phyloP scores from a whole-genome alignment of 768 basidiomycete genomes.

The Termitomyces sp. region DNA sequence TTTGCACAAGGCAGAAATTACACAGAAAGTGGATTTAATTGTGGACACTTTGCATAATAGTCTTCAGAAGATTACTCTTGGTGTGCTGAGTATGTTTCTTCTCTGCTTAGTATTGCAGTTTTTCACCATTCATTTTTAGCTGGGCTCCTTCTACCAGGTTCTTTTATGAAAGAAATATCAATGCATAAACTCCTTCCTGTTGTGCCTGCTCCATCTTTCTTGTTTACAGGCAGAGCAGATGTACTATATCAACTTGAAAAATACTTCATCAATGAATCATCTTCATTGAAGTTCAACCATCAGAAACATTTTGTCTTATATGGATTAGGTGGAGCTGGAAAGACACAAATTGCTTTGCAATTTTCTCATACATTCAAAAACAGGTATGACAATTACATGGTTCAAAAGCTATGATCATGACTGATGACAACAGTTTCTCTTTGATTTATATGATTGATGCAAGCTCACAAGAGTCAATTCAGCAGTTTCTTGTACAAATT shows the following conservation, averaged over 20 bases:
- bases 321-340: not conserved
- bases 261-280: not conserved
- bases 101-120: not conserved
- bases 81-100: not conserved
- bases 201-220: not conserved
- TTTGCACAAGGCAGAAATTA: not conserved
- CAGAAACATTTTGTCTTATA: not conserved
- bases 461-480: not conserved
- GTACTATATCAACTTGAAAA: not conserved
- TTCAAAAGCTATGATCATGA: no score
- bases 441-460: not conserved
- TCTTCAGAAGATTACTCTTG: not conserved
- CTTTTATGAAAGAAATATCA: not conserved
- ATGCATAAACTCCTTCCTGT: not conserved
- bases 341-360: not conserved
- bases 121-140: not conserved
- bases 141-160: not conserved
- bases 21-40: not conserved
- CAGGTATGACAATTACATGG: not conserved
- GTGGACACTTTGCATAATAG: not conserved
- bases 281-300: not conserved
- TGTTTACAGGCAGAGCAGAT: not conserved
- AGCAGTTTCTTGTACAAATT: not conserved
- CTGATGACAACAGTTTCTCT: not conserved
- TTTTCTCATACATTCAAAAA: not conserved